phyloP scores from a whole-genome alignment of 257 asterid genomes.

The Solanum chiquidenum region DNA sequence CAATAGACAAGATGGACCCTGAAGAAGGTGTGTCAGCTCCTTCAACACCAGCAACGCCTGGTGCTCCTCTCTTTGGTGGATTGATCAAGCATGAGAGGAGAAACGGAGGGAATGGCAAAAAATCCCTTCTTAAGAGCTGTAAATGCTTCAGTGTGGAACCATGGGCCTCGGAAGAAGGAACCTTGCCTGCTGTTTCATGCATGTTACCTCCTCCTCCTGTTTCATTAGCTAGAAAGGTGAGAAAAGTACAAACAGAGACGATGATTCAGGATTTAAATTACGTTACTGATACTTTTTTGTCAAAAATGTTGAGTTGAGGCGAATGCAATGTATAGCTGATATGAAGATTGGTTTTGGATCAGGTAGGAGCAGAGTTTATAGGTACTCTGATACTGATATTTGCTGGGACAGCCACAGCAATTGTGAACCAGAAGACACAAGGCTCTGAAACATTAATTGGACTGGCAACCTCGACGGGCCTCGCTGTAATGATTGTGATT shows the following conservation, averaged over 20 bases:
- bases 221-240: conserved; percentile 69
- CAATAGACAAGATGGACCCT: conserved; percentile 17
- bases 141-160: conserved; percentile 55
- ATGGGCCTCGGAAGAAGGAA: conserved; percentile 62
- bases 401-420: conserved; percentile 61
- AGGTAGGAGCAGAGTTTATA: conserved; percentile 93
- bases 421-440: conserved; percentile 62
- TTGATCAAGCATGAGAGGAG: conserved; percentile 19
- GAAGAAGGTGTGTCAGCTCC: conserved; percentile 57
- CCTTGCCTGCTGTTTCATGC: conserved; percentile 46
- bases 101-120: conserved; percentile 12
- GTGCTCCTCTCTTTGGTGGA: conserved; percentile 55
- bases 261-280: background rate
- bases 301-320: background rate
- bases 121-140: conserved; percentile 44
- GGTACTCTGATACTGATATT: conserved; percentile 71
- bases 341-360: background rate
- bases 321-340: background rate
- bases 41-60: conserved; percentile 64
- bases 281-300: background rate
- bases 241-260: background rate
- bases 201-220: conserved; percentile 58
- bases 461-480: conserved; percentile 57
- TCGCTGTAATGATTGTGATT: conserved; percentile 84
- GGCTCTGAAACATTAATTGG: conserved; percentile 77